phyloP scores from a whole-genome alignment of 768 basidiomycete species.

The Russula compacta region DNA sequence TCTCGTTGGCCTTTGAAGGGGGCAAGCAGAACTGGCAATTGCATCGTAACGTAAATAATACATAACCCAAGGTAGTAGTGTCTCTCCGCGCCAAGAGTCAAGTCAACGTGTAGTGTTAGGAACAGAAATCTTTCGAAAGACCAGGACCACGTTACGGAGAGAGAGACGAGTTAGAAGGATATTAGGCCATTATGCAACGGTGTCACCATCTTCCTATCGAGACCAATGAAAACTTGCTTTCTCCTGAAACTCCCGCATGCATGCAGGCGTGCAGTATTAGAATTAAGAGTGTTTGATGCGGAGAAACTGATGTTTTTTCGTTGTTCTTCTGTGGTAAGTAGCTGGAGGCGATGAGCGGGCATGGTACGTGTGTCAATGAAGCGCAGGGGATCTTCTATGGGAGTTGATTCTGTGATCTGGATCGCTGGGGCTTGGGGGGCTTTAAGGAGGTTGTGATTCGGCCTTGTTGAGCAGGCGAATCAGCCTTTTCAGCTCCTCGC shows the following conservation, averaged over 20 bases:
- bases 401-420: not conserved
- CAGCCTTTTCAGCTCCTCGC: slow-evolving; percentile 3
- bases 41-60: no score
- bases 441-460: not conserved
- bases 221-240: not conserved
- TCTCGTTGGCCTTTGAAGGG: slow-evolving; percentile 2
- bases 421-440: no score
- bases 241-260: not conserved
- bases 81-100: no score
- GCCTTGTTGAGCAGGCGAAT: not conserved
- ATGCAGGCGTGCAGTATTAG: not conserved
- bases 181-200: not conserved
- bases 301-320: not conserved
- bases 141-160: not conserved
- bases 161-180: not conserved
- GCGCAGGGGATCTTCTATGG: not conserved
- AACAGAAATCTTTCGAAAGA: no score
- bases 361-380: not conserved
- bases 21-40: not conserved
- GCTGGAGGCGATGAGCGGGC: not conserved
- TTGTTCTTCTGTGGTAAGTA: no score
- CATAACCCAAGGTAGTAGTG: no score
- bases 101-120: not conserved
- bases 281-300: not conserved
- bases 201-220: not conserved